Evolutionary conservation across 208 protist species (phyloP).

Genomic region (Wallacemonas sp.): DNA sequence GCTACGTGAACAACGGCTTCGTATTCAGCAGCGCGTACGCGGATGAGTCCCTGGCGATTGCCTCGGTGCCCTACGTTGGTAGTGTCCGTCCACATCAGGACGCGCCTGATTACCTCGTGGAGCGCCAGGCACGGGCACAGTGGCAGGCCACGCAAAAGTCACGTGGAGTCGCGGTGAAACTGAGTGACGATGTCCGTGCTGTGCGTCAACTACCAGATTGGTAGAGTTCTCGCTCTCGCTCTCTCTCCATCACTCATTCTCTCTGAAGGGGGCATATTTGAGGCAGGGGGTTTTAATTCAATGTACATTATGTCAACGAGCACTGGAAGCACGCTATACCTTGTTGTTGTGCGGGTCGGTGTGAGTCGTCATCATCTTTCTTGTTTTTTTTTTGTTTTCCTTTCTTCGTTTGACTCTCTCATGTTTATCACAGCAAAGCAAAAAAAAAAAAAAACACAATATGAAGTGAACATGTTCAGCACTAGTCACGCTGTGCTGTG

Average conservation of each 20-base stretch:
- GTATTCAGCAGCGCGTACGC: conserved; percentile 14
- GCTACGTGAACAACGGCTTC: conserved; percentile 14
- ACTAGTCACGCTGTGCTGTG: too few relatives aligned
- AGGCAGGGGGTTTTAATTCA: too few relatives aligned
- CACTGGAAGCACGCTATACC: too few relatives aligned
- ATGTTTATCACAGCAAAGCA: too few relatives aligned
- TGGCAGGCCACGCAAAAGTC: conserved; percentile 23
- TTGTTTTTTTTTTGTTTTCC: too few relatives aligned
- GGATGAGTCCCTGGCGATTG: conserved; percentile 13
- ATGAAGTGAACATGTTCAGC: too few relatives aligned
- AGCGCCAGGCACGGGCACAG: conserved; percentile 13
- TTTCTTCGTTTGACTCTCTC: too few relatives aligned
- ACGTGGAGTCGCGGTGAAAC: conserved; percentile 1
- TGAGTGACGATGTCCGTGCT: conserved; percentile 32
- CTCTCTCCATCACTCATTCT: not conserved
- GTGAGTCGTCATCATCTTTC: too few relatives aligned
- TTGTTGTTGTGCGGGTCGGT: too few relatives aligned
- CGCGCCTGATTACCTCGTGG: conserved; percentile 4
- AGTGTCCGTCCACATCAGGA: not conserved
- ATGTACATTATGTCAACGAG: too few relatives aligned
- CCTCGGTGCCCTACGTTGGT: conserved; percentile 1
- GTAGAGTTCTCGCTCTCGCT: conserved; percentile 5
- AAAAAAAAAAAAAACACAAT: too few relatives aligned
- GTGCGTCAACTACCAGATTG: conserved; percentile 46
- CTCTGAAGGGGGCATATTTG: not conserved